These are phyloP conservation scores for Metschnikowia gruessii DNA, from an alignment of 805 yeast species.

Conservation along the genomic window DNA sequence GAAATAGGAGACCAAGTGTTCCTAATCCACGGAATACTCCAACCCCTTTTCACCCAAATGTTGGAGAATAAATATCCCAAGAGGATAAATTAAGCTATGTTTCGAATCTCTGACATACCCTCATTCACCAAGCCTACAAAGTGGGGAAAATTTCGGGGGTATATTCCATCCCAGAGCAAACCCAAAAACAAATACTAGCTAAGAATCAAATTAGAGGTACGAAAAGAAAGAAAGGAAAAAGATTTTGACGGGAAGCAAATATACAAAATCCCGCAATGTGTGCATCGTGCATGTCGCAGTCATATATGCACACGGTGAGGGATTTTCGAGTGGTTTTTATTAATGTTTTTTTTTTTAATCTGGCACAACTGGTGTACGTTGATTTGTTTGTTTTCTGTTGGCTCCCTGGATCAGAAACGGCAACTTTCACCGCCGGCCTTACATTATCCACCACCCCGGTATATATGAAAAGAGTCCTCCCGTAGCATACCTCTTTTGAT, in stretches of 20 bases:
- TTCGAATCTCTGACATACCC: no score
- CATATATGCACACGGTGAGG: slow-evolving; percentile 1
- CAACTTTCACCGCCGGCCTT: slow-evolving; percentile 3
- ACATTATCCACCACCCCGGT: slow-evolving; percentile 1
- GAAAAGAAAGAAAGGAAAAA: neutral
- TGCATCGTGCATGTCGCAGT: slow-evolving; percentile 5
- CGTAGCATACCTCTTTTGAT: neutral
- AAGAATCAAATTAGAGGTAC: no score
- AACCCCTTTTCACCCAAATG: no score
- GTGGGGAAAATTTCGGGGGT: no score
- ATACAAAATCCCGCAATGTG: slow-evolving; percentile 2
- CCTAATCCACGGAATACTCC: no score
- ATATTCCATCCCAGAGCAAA: no score
- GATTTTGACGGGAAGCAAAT: no score
- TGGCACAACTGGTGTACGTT: neutral
- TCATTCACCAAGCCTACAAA: no score
- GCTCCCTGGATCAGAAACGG: slow-evolving; percentile 2
- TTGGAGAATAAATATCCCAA: no score
- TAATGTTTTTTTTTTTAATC: neutral
- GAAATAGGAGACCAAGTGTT: no score
- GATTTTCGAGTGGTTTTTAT: neutral
- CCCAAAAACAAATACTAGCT: no score
- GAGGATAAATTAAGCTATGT: no score
- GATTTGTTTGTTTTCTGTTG: neutral
- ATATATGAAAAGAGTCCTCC: slow-evolving; percentile 6